phyloP scores from a whole-genome alignment of 805 yeast species.

The Candida khao-thaluensis region DNA sequence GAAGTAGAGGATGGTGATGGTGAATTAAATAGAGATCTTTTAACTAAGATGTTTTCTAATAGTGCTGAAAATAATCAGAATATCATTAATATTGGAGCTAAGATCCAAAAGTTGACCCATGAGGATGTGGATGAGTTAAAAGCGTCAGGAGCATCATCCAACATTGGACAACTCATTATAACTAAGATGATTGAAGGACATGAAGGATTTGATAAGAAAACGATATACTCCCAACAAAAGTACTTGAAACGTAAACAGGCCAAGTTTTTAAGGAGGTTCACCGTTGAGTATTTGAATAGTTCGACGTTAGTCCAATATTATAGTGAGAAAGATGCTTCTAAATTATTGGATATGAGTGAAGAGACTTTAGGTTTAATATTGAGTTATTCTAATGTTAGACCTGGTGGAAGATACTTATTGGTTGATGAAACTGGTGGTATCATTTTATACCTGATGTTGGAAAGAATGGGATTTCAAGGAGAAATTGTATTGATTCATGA shows the following conservation, averaged over 20 bases:
- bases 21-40: slow-evolving; percentile 37
- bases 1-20: slow-evolving; percentile 35
- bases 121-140: slow-evolving; percentile 87
- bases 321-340: slow-evolving; percentile 70
- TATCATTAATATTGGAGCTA: slow-evolving; percentile 63
- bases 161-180: slow-evolving; percentile 73
- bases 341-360: slow-evolving; percentile 76
- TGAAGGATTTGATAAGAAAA: slow-evolving; percentile 83
- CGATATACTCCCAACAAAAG: slow-evolving; percentile 86
- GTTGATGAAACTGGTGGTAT: slow-evolving; percentile 95
- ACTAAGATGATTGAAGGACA: slow-evolving; percentile 81
- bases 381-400: slow-evolving; percentile 76
- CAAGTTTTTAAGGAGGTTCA: slow-evolving; percentile 83
- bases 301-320: slow-evolving; percentile 71
- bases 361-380: slow-evolving; percentile 80
- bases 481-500: slow-evolving; percentile 76
- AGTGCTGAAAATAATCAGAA: slow-evolving; percentile 65
- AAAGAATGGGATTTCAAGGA: slow-evolving; percentile 82
- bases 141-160: slow-evolving; percentile 58
- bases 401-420: slow-evolving; percentile 86
- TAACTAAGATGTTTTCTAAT: slow-evolving; percentile 36
- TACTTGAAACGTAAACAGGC: slow-evolving; percentile 88
- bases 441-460: slow-evolving; percentile 80
- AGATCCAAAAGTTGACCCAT: slow-evolving; percentile 68
- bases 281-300: slow-evolving; percentile 72